These are phyloP conservation scores for Lotmaria passim DNA, from an alignment of 208 protist genomes.

Conservation along the genomic window DNA sequence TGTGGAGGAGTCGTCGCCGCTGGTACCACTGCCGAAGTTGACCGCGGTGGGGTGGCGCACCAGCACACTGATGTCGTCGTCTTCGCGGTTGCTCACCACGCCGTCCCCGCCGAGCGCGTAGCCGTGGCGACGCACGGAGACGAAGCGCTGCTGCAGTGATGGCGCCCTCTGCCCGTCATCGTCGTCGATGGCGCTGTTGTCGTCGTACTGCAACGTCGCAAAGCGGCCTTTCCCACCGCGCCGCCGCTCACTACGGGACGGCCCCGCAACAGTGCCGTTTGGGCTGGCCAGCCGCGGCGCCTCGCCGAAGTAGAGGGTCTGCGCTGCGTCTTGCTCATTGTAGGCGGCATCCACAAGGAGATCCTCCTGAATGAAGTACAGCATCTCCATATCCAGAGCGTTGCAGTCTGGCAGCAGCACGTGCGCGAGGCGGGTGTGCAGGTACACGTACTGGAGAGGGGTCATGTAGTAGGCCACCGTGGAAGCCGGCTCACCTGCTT, in stretches of 20 bases:
- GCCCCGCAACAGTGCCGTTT: background rate
- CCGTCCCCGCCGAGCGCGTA: slow-evolving; percentile 16
- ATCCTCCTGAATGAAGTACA: slow-evolving; percentile 79
- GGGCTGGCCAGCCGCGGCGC: slow-evolving; percentile 33
- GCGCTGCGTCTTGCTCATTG: slow-evolving; percentile 34
- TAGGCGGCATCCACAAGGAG: slow-evolving; percentile 67
- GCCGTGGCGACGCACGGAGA: slow-evolving; percentile 28
- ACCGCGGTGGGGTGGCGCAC: slow-evolving; percentile 7
- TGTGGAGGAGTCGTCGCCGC: slow-evolving; percentile 1
- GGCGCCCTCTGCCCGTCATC: slow-evolving; percentile 6
- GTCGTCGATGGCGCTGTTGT: background rate
- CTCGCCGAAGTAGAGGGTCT: slow-evolving; percentile 53
- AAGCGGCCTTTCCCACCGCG: slow-evolving; percentile 4
- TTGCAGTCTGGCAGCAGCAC: slow-evolving; percentile 70
- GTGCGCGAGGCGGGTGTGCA: slow-evolving; percentile 76
- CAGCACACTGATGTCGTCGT: slow-evolving; percentile 20
- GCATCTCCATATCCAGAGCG: slow-evolving; percentile 69
- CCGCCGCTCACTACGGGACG: background rate
- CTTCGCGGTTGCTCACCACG: slow-evolving; percentile 1
- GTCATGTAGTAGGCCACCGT: slow-evolving; percentile 70
- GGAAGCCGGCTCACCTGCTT: slow-evolving; percentile 15
- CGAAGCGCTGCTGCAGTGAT: slow-evolving; percentile 26
- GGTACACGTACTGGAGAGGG: slow-evolving; percentile 83
- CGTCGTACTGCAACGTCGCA: slow-evolving; percentile 12
- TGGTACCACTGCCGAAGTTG: background rate